Base-by-base conservation (phyloP, 768 basidiomycete genomes). In the Antrodiella citrinella region DNA sequence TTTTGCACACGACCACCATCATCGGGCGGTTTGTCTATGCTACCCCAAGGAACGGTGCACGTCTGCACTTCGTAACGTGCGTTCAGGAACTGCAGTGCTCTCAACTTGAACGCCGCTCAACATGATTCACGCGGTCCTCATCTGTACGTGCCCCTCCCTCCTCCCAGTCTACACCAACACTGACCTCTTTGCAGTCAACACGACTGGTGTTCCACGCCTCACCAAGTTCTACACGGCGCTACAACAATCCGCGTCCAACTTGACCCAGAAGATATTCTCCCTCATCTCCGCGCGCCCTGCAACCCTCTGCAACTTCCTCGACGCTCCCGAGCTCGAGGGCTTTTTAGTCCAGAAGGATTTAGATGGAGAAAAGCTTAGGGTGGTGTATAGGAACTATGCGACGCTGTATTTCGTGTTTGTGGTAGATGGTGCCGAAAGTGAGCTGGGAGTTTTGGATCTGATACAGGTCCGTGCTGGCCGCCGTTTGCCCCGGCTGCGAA, bases 381-480 rank as follows among this genome's bases (percentile, higher is more conserved):
- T 98, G 39, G 91, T 98, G 25, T 98, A 98, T 67, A 74, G 95
- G 47, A 91, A 83, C 66, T 98, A 97, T 65, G 95, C 95, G 3
- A 98, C 95, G 1, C 76, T 99, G 35, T 92, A 91, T 68, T 98
- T 99, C 61, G 92, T 95, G 11, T 94, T 98, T 65, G 91, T 98
- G 4, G 94, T 98, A 4, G 95, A 98, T 62, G 83, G 84, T 22
- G 88, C 91, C 15, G 96, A 99, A 71, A 97, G 93, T 60, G 96
- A 98, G 68, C 76, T 99, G 20, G 96, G 95, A 3, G 86, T 98
- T 55, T 70, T 99, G 42, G 96, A 99, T 63, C 69, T 99, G 53
- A 97, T 99, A 45, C 96, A 99, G 77, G 94, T 93, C 59, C 51
- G 81, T 51, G 20, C 24, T 47, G n/a, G n/a, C 22, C 26, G 40